Evolutionary conservation across 2,329 filamentous ascomycete species (phyloP).

Genomic region (Talaromyces pinophilus): DNA sequence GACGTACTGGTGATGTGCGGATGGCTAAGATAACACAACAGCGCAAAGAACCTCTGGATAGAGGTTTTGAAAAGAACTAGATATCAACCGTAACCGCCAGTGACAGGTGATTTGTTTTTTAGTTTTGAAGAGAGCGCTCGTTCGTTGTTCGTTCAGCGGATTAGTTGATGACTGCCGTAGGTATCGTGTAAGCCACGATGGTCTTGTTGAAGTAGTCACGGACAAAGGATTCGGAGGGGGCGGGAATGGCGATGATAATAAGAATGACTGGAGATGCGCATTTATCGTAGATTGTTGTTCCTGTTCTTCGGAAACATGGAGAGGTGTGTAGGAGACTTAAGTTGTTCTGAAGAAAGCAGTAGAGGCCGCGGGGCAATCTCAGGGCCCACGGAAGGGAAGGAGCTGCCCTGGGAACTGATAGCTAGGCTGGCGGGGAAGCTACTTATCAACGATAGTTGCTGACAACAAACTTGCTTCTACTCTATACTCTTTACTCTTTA

Average conservation of each 20-base stretch:
- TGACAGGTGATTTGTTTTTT: neutral
- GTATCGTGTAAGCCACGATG: neutral
- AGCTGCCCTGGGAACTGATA: constrained; percentile 8
- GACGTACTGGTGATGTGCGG: neutral
- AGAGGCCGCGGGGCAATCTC: constrained; percentile 17
- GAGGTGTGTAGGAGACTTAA: neutral
- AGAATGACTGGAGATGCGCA: neutral
- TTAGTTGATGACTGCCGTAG: neutral
- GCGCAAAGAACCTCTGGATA: neutral
- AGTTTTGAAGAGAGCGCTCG: neutral
- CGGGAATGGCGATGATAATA: neutral
- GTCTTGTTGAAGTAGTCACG: neutral
- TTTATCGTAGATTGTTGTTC: neutral
- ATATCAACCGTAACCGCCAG: neutral
- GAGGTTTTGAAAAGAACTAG: neutral
- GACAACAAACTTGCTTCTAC: neutral
- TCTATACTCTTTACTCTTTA: neutral
- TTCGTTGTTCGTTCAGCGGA: neutral
- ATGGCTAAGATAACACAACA: neutral
- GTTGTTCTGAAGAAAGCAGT: neutral
- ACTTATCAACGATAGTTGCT: neutral
- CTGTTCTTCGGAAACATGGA: neutral
- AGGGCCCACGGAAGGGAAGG: constrained; percentile 17
- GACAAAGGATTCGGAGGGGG: neutral
- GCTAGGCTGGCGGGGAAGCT: constrained; percentile 20